Conservation (phyloP, 2,329 filamentous ascomycete species). For the Neonectria sp. region DNA sequence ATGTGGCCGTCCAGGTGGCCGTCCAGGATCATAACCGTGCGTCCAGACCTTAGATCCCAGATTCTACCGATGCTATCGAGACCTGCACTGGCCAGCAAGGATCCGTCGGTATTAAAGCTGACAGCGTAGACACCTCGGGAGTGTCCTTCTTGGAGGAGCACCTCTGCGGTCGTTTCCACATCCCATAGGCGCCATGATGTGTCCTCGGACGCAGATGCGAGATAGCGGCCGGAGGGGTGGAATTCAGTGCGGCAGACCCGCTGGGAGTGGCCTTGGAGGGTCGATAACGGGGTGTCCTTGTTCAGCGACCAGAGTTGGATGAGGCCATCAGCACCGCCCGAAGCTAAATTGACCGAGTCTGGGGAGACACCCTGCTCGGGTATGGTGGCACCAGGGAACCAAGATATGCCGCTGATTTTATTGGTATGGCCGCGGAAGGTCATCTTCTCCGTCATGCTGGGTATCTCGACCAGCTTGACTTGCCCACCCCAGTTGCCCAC, state of each 20-base stretch:
- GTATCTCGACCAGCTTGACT: slow-evolving; percentile 88
- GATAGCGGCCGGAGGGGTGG: slow-evolving; percentile 89
- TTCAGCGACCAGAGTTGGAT: slow-evolving; percentile 92
- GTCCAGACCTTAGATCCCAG: slow-evolving; percentile 93
- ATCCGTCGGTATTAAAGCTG: slow-evolving; percentile 92
- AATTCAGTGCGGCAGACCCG: slow-evolving; percentile 95
- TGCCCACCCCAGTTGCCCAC: slow-evolving; percentile 95
- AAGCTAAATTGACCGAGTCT: slow-evolving; percentile 86
- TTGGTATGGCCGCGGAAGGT: slow-evolving; percentile 88
- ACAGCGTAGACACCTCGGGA: slow-evolving; percentile 93
- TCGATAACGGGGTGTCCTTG: slow-evolving; percentile 87
- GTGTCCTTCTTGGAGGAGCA: slow-evolving; percentile 94
- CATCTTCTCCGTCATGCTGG: slow-evolving; percentile 82
- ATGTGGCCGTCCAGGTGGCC: slow-evolving; percentile 86
- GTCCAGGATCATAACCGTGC: slow-evolving; percentile 96
- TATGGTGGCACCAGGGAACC: slow-evolving; percentile 88
- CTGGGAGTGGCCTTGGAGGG: slow-evolving; percentile 85
- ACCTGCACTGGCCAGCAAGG: slow-evolving; percentile 90
- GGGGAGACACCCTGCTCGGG: slow-evolving; percentile 79
- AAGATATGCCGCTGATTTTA: slow-evolving; percentile 90
- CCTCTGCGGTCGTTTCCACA: slow-evolving; percentile 85
- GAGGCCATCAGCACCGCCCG: slow-evolving; percentile 89
- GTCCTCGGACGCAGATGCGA: slow-evolving; percentile 95
- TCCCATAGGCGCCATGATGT: slow-evolving; percentile 99
- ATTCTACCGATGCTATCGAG: slow-evolving; percentile 95